Conservation (phyloP, 495 filamentous ascomycete genomes). For the Aspergillus kassunensis region DNA sequence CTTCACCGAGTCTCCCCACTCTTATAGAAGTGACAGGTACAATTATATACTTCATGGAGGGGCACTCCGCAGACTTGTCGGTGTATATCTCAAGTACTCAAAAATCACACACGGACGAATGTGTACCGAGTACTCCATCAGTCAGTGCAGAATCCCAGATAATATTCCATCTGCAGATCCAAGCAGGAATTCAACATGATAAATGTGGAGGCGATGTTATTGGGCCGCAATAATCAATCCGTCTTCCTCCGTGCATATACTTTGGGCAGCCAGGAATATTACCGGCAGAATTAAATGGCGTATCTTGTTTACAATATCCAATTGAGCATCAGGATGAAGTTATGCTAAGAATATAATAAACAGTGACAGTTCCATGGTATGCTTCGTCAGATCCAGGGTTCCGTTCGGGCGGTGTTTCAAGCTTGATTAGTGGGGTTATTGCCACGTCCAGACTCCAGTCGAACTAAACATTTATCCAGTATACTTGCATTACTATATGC, state of each 20-base stretch:
- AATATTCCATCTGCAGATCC: constrained; percentile 8
- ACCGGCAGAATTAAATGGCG: constrained; percentile 4
- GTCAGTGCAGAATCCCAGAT: too few species aligned
- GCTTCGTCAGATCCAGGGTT: constrained; percentile 1
- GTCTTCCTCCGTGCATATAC: constrained; percentile 12
- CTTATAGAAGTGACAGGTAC: background rate
- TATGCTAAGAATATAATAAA: constrained; percentile 2
- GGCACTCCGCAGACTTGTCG: too few species aligned
- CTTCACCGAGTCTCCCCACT: constrained; percentile 14
- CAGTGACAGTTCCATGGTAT: constrained; percentile 7
- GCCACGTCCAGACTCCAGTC: background rate
- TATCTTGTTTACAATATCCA: background rate
- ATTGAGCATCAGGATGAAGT: constrained; percentile 1
- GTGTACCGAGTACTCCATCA: too few species aligned
- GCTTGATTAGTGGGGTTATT: constrained; percentile 2
- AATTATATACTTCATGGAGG: background rate
- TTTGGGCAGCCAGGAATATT: constrained; percentile 20
- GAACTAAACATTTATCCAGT: background rate
- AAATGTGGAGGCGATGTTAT: constrained; percentile 19
- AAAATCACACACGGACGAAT: too few species aligned
- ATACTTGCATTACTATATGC: constrained; percentile 4
- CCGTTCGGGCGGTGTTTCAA: background rate
- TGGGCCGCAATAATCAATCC: constrained; percentile 19
- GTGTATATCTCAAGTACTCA: too few species aligned
- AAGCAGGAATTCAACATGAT: constrained; percentile 7